Conservation (phyloP, 2,329 filamentous ascomycete genomes). For the Trichoderma sp. region DNA sequence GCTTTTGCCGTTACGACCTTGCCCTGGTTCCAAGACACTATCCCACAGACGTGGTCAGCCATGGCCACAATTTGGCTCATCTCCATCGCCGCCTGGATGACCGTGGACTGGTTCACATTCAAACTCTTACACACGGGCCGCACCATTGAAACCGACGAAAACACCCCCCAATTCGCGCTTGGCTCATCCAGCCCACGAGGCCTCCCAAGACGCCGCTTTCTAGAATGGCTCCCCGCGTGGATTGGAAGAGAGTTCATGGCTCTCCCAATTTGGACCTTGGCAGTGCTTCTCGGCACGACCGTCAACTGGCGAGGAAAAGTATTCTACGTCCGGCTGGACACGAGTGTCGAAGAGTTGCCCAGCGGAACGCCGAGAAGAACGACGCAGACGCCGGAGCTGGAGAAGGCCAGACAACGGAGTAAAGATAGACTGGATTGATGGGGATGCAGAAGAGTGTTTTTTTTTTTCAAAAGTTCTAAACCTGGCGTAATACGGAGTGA, state of each 20-base stretch:
- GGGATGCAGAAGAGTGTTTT: background rate
- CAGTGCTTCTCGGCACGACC: constrained; percentile 83
- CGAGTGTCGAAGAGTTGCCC: constrained; percentile 65
- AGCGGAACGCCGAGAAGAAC: constrained; percentile 16
- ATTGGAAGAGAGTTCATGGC: constrained; percentile 80
- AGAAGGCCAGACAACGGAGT: constrained; percentile 33
- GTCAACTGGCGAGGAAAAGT: constrained; percentile 84
- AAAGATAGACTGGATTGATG: constrained; percentile 37
- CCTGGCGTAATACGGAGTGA: background rate
- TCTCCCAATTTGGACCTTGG: constrained; percentile 87
- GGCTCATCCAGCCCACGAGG: constrained; percentile 45
- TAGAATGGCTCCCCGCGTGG: constrained; percentile 81
- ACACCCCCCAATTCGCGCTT: constrained; percentile 76
- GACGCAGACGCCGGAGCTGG: constrained; percentile 33
- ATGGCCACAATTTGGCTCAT: constrained; percentile 68
- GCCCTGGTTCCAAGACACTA: constrained; percentile 61
- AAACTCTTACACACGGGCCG: constrained; percentile 72
- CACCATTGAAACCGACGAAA: constrained; percentile 69
- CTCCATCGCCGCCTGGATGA: constrained; percentile 71
- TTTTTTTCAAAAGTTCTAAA: no score
- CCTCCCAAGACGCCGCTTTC: constrained; percentile 59
- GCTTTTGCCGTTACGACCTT: constrained; percentile 78
- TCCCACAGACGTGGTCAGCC: constrained; percentile 68
- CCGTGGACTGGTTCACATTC: constrained; percentile 75
- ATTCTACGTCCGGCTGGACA: constrained; percentile 83